These are phyloP conservation scores for Thelonectria discophora DNA, from an alignment of 2,329 filamentous ascomycete genomes.

Conservation along the genomic window DNA sequence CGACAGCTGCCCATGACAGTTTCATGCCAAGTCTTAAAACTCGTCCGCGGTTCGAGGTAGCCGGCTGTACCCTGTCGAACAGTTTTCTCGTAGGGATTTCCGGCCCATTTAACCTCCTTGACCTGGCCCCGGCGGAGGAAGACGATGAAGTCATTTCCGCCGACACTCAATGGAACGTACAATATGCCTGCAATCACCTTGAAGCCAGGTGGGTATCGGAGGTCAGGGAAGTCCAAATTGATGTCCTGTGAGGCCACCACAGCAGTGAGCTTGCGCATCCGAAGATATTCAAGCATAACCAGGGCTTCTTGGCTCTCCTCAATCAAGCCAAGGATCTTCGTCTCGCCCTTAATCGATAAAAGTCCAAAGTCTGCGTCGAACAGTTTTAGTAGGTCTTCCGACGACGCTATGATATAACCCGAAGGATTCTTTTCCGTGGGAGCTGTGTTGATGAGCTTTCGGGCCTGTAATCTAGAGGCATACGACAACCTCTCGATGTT, in stretches of 20 bases:
- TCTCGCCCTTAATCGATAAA: slow-evolving; percentile 86
- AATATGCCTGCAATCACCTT: slow-evolving; percentile 79
- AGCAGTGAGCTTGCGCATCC: slow-evolving; percentile 76
- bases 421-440: slow-evolving; percentile 84
- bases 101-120: slow-evolving; percentile 85
- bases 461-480: slow-evolving; percentile 81
- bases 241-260: slow-evolving; percentile 84
- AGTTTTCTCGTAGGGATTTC: slow-evolving; percentile 84
- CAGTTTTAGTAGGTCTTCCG: slow-evolving; percentile 82
- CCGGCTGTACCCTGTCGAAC: slow-evolving; percentile 75
- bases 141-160: slow-evolving; percentile 85
- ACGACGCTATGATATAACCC: slow-evolving; percentile 89
- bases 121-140: slow-evolving; percentile 85
- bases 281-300: slow-evolving; percentile 84
- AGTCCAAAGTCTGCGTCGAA: slow-evolving; percentile 91
- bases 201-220: slow-evolving; percentile 83
- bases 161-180: slow-evolving; percentile 80
- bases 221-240: slow-evolving; percentile 78
- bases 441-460: slow-evolving; percentile 87
- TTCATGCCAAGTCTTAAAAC: slow-evolving; percentile 84
- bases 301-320: slow-evolving; percentile 84
- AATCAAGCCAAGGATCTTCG: slow-evolving; percentile 80
- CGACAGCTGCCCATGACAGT: slow-evolving; percentile 82
- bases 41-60: slow-evolving; percentile 80
- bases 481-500: slow-evolving; percentile 91